Evolutionary conservation across 495 filamentous ascomycete genomes (phyloP), one percentile per base, ranked within the genome.

Genomic region (Echria macrotheca): DNA sequence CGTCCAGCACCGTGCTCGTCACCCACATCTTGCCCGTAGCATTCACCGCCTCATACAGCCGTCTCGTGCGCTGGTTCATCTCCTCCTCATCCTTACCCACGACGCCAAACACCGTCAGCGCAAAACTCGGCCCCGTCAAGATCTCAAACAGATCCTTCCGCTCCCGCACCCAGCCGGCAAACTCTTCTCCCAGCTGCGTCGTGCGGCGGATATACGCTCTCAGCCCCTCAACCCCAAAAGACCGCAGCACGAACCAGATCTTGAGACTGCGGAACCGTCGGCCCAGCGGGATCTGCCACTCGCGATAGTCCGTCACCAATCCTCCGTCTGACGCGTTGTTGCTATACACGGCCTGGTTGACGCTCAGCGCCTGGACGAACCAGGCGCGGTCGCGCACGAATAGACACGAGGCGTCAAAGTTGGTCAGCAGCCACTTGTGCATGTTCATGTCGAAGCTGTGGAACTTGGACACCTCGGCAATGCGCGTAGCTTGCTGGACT

Each of bases 361-460:
- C 85, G 58, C 81, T 84, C 23, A 96, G 78, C 3, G 89, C 84
- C 47, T 84, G 77, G 18, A 83, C 86, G 21, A 98, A 76, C 60
- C 89, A 82, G 19, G 70, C 69, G 12, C 93, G 79, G 57, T 85
- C 77, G 47, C 82, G 79, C 52, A 96, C 81, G 64, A 76, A 96
- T 15, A 95, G 74, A 50, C 84, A 84, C 50, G 84, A 89, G 17
- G 88, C 89, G 68, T 98, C 93, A 59, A 98, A 96, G 68, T 95
- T 95, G 33, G 88, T 88, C 11, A 96, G 78, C 29, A 96, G 75
- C 91, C 93, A 96, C 72, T 98, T 98, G 72, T 96, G 93, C 85
- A 96, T 85, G 68, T 97, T 98, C 71, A 87, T 81, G 61, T 96
- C 80, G 73, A 93, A 96, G 59, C 83, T 89, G 67, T 96, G 89